Evolutionary conservation across 345 rosid species (phyloP).

Genomic region (Murraya paniculata): DNA sequence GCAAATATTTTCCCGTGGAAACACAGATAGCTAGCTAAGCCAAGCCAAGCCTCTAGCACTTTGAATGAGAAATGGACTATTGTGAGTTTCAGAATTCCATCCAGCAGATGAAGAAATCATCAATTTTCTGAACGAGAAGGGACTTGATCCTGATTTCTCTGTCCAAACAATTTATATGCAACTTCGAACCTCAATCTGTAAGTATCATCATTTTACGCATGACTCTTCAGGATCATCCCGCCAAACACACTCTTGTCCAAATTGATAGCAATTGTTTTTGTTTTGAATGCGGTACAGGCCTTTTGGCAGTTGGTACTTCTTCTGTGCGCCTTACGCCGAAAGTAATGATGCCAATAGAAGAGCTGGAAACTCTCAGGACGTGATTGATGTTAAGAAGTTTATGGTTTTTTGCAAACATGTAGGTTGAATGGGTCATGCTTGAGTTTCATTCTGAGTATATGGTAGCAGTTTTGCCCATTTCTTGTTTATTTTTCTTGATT

Average conservation of each 20-base stretch:
- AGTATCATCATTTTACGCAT: not conserved
- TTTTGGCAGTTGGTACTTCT: too few relatives aligned
- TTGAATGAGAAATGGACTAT: not conserved
- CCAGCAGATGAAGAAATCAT: conserved; percentile 26
- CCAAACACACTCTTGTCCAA: not conserved
- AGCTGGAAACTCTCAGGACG: too few relatives aligned
- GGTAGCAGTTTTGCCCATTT: too few relatives aligned
- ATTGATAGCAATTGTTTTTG: not conserved
- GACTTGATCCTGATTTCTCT: conserved; percentile 6
- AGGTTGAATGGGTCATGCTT: too few relatives aligned
- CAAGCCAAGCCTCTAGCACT: not conserved
- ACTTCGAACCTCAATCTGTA: conserved; percentile 33
- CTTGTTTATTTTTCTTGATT: not conserved
- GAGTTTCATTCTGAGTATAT: not conserved
- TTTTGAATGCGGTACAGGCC: not conserved
- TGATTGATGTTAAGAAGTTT: too few relatives aligned
- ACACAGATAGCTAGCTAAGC: too few relatives aligned
- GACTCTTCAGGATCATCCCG: not conserved
- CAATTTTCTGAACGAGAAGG: conserved; percentile 4
- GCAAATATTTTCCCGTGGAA: too few relatives aligned
- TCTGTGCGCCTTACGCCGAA: too few relatives aligned
- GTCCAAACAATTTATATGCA: conserved; percentile 8
- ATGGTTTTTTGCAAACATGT: too few relatives aligned
- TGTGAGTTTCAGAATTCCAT: conserved; percentile 24
- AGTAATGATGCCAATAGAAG: too few relatives aligned